Percentiles rank a stretch among this genome's conserved stretches.
Conservation (phyloP, 2,329 filamentous ascomycete genomes). For the Ophiocordyceps camponoti-saundersi region DNA sequence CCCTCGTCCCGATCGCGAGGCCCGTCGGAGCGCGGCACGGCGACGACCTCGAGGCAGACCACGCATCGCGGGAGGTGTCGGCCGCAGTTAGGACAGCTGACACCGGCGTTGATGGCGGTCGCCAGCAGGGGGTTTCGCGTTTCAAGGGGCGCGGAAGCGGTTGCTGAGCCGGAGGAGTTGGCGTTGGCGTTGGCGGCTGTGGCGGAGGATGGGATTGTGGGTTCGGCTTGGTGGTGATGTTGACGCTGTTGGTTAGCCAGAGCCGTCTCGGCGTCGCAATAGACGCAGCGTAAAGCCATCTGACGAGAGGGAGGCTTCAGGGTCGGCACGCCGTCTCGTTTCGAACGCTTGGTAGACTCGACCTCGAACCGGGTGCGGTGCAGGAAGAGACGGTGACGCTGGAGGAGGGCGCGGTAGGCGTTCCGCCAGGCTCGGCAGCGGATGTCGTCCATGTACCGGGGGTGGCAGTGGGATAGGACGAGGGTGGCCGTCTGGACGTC, state of each 20-base stretch:
- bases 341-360: slow-evolving; percentile 54
- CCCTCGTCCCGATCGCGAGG: slow-evolving; percentile 33
- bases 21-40: slow-evolving; percentile 42
- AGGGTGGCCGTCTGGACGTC: slow-evolving; percentile 68
- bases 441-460: slow-evolving; percentile 60
- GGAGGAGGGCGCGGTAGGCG: slow-evolving; percentile 53
- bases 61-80: slow-evolving; percentile 50
- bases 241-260: slow-evolving; percentile 20
- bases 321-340: slow-evolving; percentile 43
- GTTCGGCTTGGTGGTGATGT: not conserved
- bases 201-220: too few species aligned
- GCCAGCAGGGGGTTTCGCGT: slow-evolving; percentile 38
- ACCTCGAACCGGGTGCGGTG: slow-evolving; percentile 64
- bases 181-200: too few species aligned
- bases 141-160: slow-evolving; percentile 11
- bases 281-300: slow-evolving; percentile 59
- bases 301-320: slow-evolving; percentile 50
- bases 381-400: slow-evolving; percentile 57
- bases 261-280: slow-evolving; percentile 49
- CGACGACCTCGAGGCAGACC: slow-evolving; percentile 50
- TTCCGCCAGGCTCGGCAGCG: slow-evolving; percentile 60
- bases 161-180: not conserved
- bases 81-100: slow-evolving; percentile 50
- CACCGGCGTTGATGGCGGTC: slow-evolving; percentile 39
- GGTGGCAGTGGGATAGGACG: slow-evolving; percentile 55